Evolutionary conservation across 1,284 basidiomycete genomes (phyloP).

Genomic region (Cutaneotrichosporon cutaneum): DNA sequence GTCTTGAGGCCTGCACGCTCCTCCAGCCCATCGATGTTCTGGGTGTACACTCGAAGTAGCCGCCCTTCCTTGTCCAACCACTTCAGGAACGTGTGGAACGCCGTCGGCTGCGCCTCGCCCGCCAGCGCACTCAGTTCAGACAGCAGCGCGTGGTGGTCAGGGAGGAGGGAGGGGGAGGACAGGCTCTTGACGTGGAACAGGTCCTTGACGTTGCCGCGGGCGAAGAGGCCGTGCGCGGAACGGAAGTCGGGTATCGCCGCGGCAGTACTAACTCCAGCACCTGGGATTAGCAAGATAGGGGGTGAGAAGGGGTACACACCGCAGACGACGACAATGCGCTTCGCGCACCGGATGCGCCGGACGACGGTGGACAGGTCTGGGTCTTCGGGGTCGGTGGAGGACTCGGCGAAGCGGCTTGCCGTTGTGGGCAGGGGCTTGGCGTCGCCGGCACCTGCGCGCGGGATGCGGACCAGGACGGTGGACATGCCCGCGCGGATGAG

Average conservation of each 20-base stretch:
- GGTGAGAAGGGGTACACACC: slow-evolving; percentile 59
- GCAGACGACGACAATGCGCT: slow-evolving; percentile 78
- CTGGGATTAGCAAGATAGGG: slow-evolving; percentile 52
- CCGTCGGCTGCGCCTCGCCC: slow-evolving; percentile 70
- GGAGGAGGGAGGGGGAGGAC: slow-evolving; percentile 63
- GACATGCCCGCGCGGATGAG: background rate
- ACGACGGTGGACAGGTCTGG: slow-evolving; percentile 27
- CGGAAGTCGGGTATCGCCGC: slow-evolving; percentile 93
- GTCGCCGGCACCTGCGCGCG: background rate
- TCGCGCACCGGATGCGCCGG: slow-evolving; percentile 67
- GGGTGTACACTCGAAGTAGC: slow-evolving; percentile 85
- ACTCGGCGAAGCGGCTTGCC: slow-evolving; percentile 12
- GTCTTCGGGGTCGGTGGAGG: slow-evolving; percentile 4
- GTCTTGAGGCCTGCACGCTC: slow-evolving; percentile 71
- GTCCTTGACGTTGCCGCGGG: slow-evolving; percentile 71
- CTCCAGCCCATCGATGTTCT: slow-evolving; percentile 91
- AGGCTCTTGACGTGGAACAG: slow-evolving; percentile 89
- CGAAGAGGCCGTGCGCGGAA: slow-evolving; percentile 77
- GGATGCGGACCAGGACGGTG: slow-evolving; percentile 13
- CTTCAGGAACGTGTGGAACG: slow-evolving; percentile 76
- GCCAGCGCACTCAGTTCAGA: slow-evolving; percentile 76
- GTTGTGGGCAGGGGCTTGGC: background rate
- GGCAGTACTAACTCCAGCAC: slow-evolving; percentile 86
- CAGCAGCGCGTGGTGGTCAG: slow-evolving; percentile 70
- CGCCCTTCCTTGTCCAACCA: slow-evolving; percentile 71